Evolutionary conservation across 768 basidiomycete species (phyloP).

Genomic region (Trametes maxima): DNA sequence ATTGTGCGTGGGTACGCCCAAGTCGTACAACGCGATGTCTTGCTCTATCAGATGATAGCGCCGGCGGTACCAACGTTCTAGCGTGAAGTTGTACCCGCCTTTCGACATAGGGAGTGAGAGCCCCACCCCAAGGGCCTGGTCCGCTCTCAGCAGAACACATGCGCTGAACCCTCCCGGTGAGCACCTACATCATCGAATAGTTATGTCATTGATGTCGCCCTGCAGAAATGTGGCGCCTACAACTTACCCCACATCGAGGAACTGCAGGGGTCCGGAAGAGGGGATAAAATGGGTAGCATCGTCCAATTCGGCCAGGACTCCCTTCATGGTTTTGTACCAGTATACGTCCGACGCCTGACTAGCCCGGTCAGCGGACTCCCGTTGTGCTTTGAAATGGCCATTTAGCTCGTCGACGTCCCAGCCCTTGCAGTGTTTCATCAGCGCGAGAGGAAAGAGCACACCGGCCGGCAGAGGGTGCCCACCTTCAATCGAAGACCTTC

Average conservation of each 20-base stretch:
- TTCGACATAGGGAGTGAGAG: slow-evolving; percentile 15
- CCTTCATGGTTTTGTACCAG: slow-evolving; percentile 25
- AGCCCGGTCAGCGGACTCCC: slow-evolving; percentile 13
- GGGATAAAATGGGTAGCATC: slow-evolving; percentile 15
- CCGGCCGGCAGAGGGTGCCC: background rate
- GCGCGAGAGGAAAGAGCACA: background rate
- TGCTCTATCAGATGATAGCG: slow-evolving; percentile 12
- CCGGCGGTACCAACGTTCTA: slow-evolving; percentile 4
- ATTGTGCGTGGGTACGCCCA: background rate
- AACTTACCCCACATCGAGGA: slow-evolving; percentile 27
- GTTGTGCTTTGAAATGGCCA: slow-evolving; percentile 16
- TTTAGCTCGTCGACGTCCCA: slow-evolving; percentile 13
- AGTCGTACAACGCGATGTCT: slow-evolving; percentile 20
- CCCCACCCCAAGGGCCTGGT: slow-evolving; percentile 18
- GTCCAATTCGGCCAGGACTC: slow-evolving; percentile 27
- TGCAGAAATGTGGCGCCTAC: too few relatives aligned
- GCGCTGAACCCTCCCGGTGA: slow-evolving; percentile 29
- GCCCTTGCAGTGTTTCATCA: slow-evolving; percentile 6
- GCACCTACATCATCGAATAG: slow-evolving; percentile 12
- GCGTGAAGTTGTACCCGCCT: slow-evolving; percentile 16
- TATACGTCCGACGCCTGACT: background rate
- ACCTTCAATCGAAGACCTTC: slow-evolving; percentile 4
- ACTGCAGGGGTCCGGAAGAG: background rate
- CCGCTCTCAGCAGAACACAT: slow-evolving; percentile 22
- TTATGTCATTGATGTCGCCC: background rate